phyloP scores from a whole-genome alignment of 176 grass and related monocot species.

The Raddia distichophylla region DNA sequence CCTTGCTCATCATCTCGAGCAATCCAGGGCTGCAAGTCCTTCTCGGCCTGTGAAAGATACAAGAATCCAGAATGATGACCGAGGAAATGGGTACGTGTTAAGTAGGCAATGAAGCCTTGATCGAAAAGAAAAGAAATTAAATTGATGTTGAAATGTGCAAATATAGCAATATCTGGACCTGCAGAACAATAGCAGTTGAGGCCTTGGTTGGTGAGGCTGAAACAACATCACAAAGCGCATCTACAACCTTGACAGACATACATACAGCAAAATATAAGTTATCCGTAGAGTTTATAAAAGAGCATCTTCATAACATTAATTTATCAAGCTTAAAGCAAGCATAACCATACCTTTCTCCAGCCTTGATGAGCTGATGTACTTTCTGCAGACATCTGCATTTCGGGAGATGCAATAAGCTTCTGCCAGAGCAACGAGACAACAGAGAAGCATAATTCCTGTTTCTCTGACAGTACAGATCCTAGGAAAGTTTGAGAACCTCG shows the following conservation, averaged over 20 bases:
- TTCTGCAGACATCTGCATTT: slow-evolving; percentile 98
- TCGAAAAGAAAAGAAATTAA: slow-evolving; percentile 3
- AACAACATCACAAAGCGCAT: slow-evolving; percentile 98
- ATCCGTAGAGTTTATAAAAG: slow-evolving; percentile 11
- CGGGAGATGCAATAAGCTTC: slow-evolving; percentile 90
- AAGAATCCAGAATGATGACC: slow-evolving; percentile 50
- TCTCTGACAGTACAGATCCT: slow-evolving; percentile 86
- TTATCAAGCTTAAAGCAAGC: slow-evolving; percentile 15
- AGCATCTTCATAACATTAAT: background rate
- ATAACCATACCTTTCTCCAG: slow-evolving; percentile 81
- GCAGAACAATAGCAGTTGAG: slow-evolving; percentile 88
- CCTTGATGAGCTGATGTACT: slow-evolving; percentile 99
- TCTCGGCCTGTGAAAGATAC: slow-evolving; percentile 78
- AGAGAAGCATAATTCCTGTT: slow-evolving; percentile 95
- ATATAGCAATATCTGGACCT: slow-evolving; percentile 67
- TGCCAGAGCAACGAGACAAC: slow-evolving; percentile 97
- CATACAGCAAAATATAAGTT: background rate
- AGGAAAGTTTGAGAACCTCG: slow-evolving; percentile 74
- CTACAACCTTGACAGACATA: slow-evolving; percentile 67
- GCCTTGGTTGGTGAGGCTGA: slow-evolving; percentile 95
- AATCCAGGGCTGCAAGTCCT: slow-evolving; percentile 97
- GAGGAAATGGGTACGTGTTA: slow-evolving; percentile 41
- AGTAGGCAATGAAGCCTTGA: background rate
- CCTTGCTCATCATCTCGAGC: slow-evolving; percentile 91
- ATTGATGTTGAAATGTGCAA: slow-evolving; percentile 14